Conservation (phyloP, 148 eudicot genomes). For the Rhododendron mucronatum region DNA sequence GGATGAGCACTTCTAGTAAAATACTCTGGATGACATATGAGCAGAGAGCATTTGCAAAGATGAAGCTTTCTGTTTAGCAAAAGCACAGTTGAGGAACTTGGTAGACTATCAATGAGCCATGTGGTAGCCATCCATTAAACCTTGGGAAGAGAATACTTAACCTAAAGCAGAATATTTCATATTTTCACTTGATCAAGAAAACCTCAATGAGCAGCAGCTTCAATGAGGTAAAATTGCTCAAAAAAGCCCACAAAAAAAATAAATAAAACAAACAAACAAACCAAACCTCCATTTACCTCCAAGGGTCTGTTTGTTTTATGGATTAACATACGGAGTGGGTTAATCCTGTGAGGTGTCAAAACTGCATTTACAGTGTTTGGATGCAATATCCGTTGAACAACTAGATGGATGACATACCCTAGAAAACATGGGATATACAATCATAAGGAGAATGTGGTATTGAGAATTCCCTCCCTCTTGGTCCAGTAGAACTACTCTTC, state of each 20-base stretch:
- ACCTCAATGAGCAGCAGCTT: not conserved
- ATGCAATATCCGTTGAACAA: not conserved
- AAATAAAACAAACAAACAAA: not conserved
- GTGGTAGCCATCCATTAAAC: not conserved
- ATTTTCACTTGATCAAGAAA: not conserved
- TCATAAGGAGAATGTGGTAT: not conserved
- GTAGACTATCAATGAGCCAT: not conserved
- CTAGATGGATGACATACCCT: not conserved
- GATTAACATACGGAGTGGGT: not conserved
- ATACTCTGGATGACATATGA: not conserved
- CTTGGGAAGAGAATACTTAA: not conserved
- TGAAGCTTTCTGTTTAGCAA: not conserved
- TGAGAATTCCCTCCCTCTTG: not conserved
- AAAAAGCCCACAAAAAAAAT: not conserved
- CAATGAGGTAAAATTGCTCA: not conserved
- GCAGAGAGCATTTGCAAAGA: not conserved
- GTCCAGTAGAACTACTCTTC: not conserved
- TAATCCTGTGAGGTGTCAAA: not conserved
- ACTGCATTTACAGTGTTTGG: not conserved
- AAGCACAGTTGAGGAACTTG: not conserved
- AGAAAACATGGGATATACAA: not conserved
- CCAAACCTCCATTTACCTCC: not conserved
- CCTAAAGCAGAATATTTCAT: not conserved
- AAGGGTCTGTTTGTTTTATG: not conserved
- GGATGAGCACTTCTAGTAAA: not conserved